Base-by-base conservation (phyloP, 2,329 filamentous ascomycete species). In the Penicillium sp. region DNA sequence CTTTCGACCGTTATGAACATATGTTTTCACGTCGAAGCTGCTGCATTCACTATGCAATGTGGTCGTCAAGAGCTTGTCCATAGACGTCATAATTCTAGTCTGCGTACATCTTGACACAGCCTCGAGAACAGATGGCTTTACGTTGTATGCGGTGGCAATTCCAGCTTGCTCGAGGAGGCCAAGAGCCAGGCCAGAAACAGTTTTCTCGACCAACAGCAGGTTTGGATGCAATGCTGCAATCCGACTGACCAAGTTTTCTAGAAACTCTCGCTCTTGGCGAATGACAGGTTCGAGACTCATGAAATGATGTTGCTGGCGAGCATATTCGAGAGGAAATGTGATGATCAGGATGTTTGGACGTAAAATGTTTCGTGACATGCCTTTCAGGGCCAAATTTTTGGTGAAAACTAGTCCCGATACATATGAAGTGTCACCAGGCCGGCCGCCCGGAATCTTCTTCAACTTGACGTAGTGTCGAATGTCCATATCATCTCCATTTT, bases 281-380 rank as follows among this genome's bases (percentile, higher is more conserved):
- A 99, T 96, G 54, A 99, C 92, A 38, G 93, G 93, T 66, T 97
- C 92, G 48, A 99, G 78, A 66, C 94, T 99, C 92, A 99, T 97
- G 72, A 99, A 97, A 71, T 97, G 92, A 61, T 90, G 85, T 69
- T 93, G 88, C 65, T 97, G 92, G 38, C 94, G 86, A 56, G 95
- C 90, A 72, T 99, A 99, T 71, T 99, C 94, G 56, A 99, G 90
- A 0, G 94, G 87, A 69, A 99, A 99, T 0, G 92, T 93, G 55
- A 99, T 88, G 61, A 99, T 90, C 47, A 96, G 82, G 59, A 99
- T 94, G 32, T 91, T 87, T 3, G 94, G 94, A 53, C 90, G 88
- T 13, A 82, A 74, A 60, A 97, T 94, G 60, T 86, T 90, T 55
- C 94, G 85, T 18, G 90, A 88, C 94, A 99, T 99, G 73, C 89